These are phyloP conservation scores for Pholiota adiposa DNA, from an alignment of 1,284 basidiomycete genomes.

Conservation along the genomic window DNA sequence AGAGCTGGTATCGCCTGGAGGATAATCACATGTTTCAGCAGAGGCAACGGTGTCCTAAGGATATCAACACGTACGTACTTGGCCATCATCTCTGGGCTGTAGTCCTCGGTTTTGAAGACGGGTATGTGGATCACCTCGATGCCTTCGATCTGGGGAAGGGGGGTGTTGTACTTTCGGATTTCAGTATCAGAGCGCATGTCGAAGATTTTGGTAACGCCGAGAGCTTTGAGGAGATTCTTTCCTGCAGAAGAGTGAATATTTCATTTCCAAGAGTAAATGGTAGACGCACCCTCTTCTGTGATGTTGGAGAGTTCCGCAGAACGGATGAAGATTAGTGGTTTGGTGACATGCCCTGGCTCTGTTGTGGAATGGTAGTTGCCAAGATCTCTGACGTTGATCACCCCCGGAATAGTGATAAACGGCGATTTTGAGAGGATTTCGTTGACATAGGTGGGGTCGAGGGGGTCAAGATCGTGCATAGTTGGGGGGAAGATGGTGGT, in stretches of 20 bases:
- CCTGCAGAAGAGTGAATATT: conserved; percentile 43
- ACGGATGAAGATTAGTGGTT: conserved; percentile 60
- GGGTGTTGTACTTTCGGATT: conserved; percentile 70
- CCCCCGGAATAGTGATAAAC: conserved; percentile 68
- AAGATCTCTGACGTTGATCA: conserved; percentile 74
- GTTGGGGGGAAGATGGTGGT: conserved; percentile 20
- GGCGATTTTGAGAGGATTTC: conserved; percentile 66
- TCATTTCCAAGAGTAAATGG: neutral
- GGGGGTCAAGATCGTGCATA: conserved; percentile 57
- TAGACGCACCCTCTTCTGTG: conserved; percentile 59
- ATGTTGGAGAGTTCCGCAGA: conserved; percentile 72
- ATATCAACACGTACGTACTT: conserved; percentile 59
- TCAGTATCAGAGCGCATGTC: conserved; percentile 80
- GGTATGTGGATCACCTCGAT: conserved; percentile 62
- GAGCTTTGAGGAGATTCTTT: conserved; percentile 52
- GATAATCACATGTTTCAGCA: conserved; percentile 25
- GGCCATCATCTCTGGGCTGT: conserved; percentile 81
- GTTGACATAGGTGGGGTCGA: conserved; percentile 67
- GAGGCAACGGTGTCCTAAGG: conserved; percentile 13
- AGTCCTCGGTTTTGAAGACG: conserved; percentile 74
- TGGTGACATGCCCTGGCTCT: conserved; percentile 53
- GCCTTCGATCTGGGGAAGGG: conserved; percentile 63
- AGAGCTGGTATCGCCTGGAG: conserved; percentile 70
- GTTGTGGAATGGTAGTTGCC: conserved; percentile 58
- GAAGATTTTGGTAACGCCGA: conserved; percentile 70